Evolutionary conservation across 805 yeast genomes (phyloP).

Genomic region (Isabelozyma heimii): DNA sequence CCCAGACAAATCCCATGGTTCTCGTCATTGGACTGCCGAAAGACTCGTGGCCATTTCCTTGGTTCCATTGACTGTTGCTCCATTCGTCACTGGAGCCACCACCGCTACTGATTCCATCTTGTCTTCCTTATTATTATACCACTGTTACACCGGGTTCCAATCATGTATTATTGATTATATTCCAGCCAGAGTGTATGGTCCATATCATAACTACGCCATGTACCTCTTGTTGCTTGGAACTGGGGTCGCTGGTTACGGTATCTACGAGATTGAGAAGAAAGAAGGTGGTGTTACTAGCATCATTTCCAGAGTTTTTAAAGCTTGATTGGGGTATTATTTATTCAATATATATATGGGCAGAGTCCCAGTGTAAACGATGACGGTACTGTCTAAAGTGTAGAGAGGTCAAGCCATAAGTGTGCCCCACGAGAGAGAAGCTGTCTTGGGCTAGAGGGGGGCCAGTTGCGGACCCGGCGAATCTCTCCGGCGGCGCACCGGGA

Average conservation of each 20-base stretch:
- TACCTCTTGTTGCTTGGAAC: constrained; percentile 62
- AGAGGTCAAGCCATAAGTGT: neutral
- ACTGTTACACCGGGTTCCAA: constrained; percentile 69
- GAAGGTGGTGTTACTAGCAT: constrained; percentile 63
- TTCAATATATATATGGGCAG: constrained; percentile 1
- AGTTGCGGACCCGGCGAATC: too few relatives aligned
- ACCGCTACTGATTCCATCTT: constrained; percentile 58
- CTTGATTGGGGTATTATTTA: constrained; percentile 15
- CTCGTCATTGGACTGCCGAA: constrained; percentile 74
- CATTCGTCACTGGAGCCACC: constrained; percentile 53
- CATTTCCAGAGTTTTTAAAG: constrained; percentile 37
- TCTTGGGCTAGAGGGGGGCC: too few relatives aligned
- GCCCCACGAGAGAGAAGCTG: neutral
- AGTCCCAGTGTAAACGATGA: neutral
- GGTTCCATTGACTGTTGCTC: constrained; percentile 62
- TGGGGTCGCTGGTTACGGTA: constrained; percentile 64
- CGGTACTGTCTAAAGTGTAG: neutral
- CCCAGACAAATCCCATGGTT: constrained; percentile 57
- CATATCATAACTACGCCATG: constrained; percentile 60
- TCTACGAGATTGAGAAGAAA: constrained; percentile 64
- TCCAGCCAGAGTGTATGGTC: constrained; percentile 70
- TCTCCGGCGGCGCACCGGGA: too few relatives aligned
- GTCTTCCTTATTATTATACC: constrained; percentile 55
- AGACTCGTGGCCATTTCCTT: constrained; percentile 56
- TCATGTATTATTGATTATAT: constrained; percentile 78